Evolutionary conservation across 768 basidiomycete species (phyloP).

Genomic region (Mycena rosella): DNA sequence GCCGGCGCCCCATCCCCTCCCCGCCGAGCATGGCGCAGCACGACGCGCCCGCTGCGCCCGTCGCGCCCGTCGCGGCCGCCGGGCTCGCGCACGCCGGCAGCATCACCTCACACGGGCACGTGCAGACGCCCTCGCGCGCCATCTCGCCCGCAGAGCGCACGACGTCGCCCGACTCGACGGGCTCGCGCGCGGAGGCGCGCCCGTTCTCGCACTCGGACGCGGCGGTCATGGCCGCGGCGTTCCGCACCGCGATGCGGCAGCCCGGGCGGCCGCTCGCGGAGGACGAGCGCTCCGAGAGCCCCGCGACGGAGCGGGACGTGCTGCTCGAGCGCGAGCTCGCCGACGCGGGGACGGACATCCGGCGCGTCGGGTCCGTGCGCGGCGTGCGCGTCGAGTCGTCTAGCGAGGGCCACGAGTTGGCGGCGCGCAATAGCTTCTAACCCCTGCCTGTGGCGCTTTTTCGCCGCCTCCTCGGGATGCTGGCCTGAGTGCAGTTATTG

Average conservation of each 20-base stretch:
- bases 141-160: slow-evolving; percentile 44
- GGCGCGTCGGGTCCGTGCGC: slow-evolving; percentile 24
- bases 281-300: slow-evolving; percentile 57
- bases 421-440: neutral
- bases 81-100: slow-evolving; percentile 16
- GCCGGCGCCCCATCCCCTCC: slow-evolving; percentile 76
- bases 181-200: slow-evolving; percentile 70
- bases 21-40: slow-evolving; percentile 47
- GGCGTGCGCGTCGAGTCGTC: slow-evolving; percentile 27
- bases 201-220: slow-evolving; percentile 90
- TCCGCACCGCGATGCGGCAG: slow-evolving; percentile 87
- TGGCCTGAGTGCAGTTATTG: no score
- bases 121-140: neutral
- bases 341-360: slow-evolving; percentile 22
- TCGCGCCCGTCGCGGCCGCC: slow-evolving; percentile 1
- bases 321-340: slow-evolving; percentile 22
- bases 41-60: neutral
- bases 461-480: no score
- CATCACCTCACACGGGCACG: slow-evolving; percentile 12
- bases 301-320: slow-evolving; percentile 19
- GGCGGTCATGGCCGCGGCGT: slow-evolving; percentile 93
- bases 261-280: slow-evolving; percentile 77
- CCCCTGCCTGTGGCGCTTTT: no score
- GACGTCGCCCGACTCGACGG: slow-evolving; percentile 76
- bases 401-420: slow-evolving; percentile 16